Conservation (phyloP, 2,329 filamentous ascomycete genomes). For the Byssothecium circinans region DNA sequence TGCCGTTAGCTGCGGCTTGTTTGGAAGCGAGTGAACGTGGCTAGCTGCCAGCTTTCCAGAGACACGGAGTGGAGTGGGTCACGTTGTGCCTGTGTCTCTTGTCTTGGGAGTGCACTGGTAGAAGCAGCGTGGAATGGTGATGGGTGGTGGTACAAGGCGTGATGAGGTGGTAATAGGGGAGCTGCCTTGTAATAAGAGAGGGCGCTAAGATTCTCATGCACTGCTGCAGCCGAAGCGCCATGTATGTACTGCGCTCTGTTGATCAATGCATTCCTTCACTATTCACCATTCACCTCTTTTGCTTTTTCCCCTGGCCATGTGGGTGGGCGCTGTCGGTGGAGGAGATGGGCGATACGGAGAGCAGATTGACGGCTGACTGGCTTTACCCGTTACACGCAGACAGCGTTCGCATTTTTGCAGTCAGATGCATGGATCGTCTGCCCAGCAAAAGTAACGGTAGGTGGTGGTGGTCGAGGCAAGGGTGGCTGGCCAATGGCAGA, state of each 20-base stretch:
- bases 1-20: conserved; percentile 27
- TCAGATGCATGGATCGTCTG: too few relatives aligned
- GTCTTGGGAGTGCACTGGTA: conserved; percentile 19
- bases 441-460: too few relatives aligned
- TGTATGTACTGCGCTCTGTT: background rate
- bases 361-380: background rate
- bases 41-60: conserved; percentile 20
- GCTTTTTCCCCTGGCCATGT: conserved; percentile 6
- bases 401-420: background rate
- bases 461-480: too few relatives aligned
- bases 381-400: background rate
- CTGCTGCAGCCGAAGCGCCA: background rate
- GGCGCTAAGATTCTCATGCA: conserved; percentile 25
- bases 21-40: conserved; percentile 32
- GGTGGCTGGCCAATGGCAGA: background rate
- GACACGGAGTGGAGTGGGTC: conserved; percentile 18
- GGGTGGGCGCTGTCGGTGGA: conserved; percentile 2
- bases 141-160: conserved; percentile 30
- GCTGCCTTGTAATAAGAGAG: conserved; percentile 23
- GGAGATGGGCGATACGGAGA: background rate
- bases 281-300: too few relatives aligned
- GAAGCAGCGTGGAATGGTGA: conserved; percentile 20
- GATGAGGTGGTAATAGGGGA: conserved; percentile 14
- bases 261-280: background rate
- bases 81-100: background rate